Conservation (phyloP, 2,329 filamentous ascomycete species). For the Colletotrichum gigasporum region DNA sequence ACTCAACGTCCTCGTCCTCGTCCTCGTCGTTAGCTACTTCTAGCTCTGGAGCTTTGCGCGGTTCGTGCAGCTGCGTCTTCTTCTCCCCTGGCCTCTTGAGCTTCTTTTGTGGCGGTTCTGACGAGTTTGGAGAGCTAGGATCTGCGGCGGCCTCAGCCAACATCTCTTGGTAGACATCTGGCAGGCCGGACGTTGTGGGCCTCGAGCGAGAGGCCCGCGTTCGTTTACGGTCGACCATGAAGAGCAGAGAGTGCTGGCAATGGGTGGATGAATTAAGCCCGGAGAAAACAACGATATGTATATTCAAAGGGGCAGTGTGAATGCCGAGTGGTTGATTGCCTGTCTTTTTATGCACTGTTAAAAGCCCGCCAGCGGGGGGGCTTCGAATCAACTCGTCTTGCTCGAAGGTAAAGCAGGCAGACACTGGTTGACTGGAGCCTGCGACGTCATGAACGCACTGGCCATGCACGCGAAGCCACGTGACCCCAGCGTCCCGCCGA, state of each 20-base stretch:
- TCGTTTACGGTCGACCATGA: constrained; percentile 39
- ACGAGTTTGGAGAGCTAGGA: constrained; percentile 34
- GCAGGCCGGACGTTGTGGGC: constrained; percentile 35
- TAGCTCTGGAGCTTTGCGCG: constrained; percentile 1
- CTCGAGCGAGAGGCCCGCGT: constrained; percentile 36
- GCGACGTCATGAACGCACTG: constrained; percentile 11
- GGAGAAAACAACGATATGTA: not conserved
- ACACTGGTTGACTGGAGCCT: not conserved
- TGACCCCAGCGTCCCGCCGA: too few relatives aligned
- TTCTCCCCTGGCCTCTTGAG: constrained; percentile 42
- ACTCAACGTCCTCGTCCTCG: constrained; percentile 54
- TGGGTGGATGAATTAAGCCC: not conserved
- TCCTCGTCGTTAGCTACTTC: constrained; percentile 43
- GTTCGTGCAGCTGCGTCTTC: constrained; percentile 15
- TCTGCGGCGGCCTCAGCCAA: constrained; percentile 55
- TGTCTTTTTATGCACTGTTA: not conserved
- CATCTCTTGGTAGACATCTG: constrained; percentile 59
- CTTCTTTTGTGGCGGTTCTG: constrained; percentile 54
- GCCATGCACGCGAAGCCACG: not conserved
- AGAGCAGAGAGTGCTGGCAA: not conserved
- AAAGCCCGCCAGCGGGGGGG: too few relatives aligned
- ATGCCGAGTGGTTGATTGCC: not conserved
- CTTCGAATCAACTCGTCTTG: too few relatives aligned
- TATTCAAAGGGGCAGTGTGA: not conserved
- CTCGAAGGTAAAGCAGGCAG: too few relatives aligned